These are phyloP conservation scores for Penicillium steckii DNA, from an alignment of 495 filamentous ascomycete genomes.

Conservation along the genomic window DNA sequence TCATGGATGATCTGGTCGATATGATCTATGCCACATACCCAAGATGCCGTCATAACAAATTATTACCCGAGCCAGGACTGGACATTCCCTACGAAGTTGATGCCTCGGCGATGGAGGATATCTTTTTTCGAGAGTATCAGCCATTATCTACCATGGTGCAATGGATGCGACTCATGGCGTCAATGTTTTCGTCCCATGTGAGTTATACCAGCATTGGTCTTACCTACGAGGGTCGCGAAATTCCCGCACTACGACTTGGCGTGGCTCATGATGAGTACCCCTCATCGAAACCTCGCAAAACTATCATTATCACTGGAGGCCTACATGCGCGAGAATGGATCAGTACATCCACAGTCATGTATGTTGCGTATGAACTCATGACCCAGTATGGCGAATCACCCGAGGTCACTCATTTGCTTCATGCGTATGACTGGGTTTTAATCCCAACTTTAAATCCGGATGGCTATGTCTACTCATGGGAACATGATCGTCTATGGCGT, in stretches of 20 bases:
- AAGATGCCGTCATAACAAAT: conserved; percentile 21
- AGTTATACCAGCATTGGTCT: conserved; percentile 71
- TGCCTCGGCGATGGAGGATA: conserved; percentile 46
- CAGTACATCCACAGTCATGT: conserved; percentile 86
- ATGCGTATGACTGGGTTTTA: conserved; percentile 83
- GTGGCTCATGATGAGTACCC: conserved; percentile 47
- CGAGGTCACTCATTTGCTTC: conserved; percentile 70
- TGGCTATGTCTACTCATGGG: conserved; percentile 92
- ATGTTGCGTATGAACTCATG: conserved; percentile 85
- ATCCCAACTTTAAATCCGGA: conserved; percentile 90
- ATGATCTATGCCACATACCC: conserved; percentile 79
- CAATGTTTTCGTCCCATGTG: conserved; percentile 82
- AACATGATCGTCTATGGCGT: conserved; percentile 88
- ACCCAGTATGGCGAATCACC: conserved; percentile 69
- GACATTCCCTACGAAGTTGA: conserved; percentile 32
- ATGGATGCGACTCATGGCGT: conserved; percentile 88
- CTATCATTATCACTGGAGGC: conserved; percentile 80
- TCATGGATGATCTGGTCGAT: conserved; percentile 81
- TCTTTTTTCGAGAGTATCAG: conserved; percentile 90
- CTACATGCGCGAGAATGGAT: conserved; percentile 96
- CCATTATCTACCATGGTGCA: conserved; percentile 72
- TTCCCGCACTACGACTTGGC: conserved; percentile 79
- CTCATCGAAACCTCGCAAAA: conserved; percentile 56
- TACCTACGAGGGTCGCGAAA: conserved; percentile 83
- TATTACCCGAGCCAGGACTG: conserved; percentile 33